Base-by-base conservation (phyloP, 1,284 basidiomycete genomes). In the Heterobasidion parviporum region DNA sequence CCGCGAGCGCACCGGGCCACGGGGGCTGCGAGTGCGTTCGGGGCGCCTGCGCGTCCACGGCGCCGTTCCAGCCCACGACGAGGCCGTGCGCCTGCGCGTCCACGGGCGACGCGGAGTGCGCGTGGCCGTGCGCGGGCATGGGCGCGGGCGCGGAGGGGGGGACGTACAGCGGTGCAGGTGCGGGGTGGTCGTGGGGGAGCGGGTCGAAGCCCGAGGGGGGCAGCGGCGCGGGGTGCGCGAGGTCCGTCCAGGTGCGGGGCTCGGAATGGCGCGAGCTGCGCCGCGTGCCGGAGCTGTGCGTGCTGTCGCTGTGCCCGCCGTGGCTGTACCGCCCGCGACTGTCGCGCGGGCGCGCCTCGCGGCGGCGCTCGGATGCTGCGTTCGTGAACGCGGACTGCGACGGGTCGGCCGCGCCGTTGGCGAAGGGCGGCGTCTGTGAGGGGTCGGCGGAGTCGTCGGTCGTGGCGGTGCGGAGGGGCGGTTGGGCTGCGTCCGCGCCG, bases 361-460 rank as follows among this genome's bases (percentile, higher is more conserved):
- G 55, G 50, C n/a, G 54, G 53, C 35, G 54, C 16, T 16, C 62
- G 14, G 48, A 26, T 6, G 47, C 26, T 2, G 26, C 38, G 38
- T 6, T 41, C 6, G 38, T 33, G 14, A 33, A 35, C 33, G 49
- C 20, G 18, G 20, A 7, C 8, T 16, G 20, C 2, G n/a, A 14
- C 15, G n/a, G n/a, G 10, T 16, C 44, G 12, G 45, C 26, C 5
- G 46, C 48, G 18, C 46, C 55, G 32, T 41, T 43, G 16, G 52
- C 18, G 38, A 53, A 16, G n/a, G 36, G 47, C n/a, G 12, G 12
- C 47, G 47, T 12, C 47, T n/a, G n/a, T 3, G n/a, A 12, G 12
- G 20, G 47, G n/a, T 44, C 14, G 43, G 43, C 43, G 6, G 43
- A 45, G 53, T 71, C 73, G 56, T 74, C 75, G 59, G 70, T 74